Base-by-base conservation (phyloP, 1,284 basidiomycete genomes). In the Hymenochaete sp. region DNA sequence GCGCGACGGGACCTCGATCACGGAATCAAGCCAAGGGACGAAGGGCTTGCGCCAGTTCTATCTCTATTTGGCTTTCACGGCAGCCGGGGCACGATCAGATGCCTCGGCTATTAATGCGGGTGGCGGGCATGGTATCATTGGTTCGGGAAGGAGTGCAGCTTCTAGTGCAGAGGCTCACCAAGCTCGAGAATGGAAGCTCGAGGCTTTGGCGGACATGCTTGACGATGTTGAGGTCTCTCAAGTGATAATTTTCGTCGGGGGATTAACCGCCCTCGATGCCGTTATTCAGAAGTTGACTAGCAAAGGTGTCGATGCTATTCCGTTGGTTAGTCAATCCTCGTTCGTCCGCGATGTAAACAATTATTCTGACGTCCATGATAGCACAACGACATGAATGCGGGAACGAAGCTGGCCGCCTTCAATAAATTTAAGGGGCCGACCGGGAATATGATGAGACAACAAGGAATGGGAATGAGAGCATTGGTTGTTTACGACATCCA, bases 151-250 rank as follows among this genome's bases (percentile, higher is more conserved):
- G 43, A 77, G 82, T 32, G 73, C 79, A 3, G 53, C 57, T 1
- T 77, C 79, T 9, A 87, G 70, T 61, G 83, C 88, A 10, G 91
- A 93, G 64, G 90, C 80, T 37, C 78, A 79, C 10, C 86, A 91
- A 60, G 92, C 92, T 28, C 77, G 90, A 52, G 93, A 97, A 65
- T 98, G 93, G 89, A 98, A 98, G 66, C 70, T 98, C 42, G 93
- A 98, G 58, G 93, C 92, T 13, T 72, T 98, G 27, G 82, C 87
- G 19, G 95, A 97, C 62, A 70, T 98, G 50, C 82, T 96, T 53
- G 91, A 95, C 41, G 93, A 98, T 60, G 77, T 90, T 11, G 89
- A 92, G 37, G 72, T 85, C 7, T 69, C 72, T 40, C 89, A 93
- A 55, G 89, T 86, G 0, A 82, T 95, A 49, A 85, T 95, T 35